Base-by-base conservation (phyloP, 345 rosid species). In the Linum tenue region DNA sequence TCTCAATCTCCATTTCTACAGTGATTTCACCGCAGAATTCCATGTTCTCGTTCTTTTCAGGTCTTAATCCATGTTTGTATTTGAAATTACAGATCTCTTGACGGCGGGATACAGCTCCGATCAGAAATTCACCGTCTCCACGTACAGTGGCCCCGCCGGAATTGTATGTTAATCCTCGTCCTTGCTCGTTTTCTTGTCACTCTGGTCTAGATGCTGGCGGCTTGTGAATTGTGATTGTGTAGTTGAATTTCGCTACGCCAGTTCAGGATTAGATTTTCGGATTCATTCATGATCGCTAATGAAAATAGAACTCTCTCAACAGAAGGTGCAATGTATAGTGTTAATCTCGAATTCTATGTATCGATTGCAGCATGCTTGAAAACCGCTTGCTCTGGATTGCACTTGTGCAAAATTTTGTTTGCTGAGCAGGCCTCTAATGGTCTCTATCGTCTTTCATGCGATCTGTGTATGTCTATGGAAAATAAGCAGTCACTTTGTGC, bases 61-160 rank as follows among this genome's bases (percentile, higher is more conserved):
- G 35, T 53, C 38, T 16, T 42, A 5, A 8, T 3, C 14, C 60
- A 35, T 31, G 16, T 22, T 40, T 59, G n/a, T 37, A 8, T 22
- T 51, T 5, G 0, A 6, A 43, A 31, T 38, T 63, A 39, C 7
- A 94, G 99, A 90, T 90, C 85, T 92, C 71, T 77, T 92, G 86
- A 86, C 86, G 58, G 87, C 74, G 67, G 95, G 86, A 74, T 90
- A 85, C 77, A 81, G 44, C 68, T 70, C 96, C 69, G 96, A 88
- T 80, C 91, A 88, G 81, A 94, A 88, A 72, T 76, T 90, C 74
- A 85, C 79, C 64, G 81, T 60, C 65, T 92, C 64, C 84, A 78
- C 66, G 67, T 83, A 91, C 67, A 80, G 64, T 82, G 81, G 82
- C 73, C 80, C 62, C 16, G 64, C 91, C 39, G 96, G 96, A 63